A percentile compares a stretch with the other conserved stretches of the same genome.
Conservation (phyloP, 371 early-diverging fungal genomes). For the Syncephalis plumigaleata region DNA sequence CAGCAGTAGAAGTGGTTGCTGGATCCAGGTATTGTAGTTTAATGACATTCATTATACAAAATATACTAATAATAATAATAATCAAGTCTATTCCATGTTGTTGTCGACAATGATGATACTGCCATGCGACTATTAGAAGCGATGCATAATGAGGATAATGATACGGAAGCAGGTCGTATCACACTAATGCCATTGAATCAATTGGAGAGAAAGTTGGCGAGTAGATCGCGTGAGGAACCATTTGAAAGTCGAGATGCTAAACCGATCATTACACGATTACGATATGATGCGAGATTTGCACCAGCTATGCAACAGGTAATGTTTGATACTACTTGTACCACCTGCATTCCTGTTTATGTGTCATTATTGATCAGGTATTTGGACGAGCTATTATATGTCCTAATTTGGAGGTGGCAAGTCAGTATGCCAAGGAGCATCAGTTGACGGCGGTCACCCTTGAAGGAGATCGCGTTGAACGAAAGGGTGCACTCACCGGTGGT, state of each 20-base stretch:
- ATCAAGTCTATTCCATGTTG: constrained; percentile 94
- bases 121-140: constrained; percentile 62
- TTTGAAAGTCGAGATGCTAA: constrained; percentile 64
- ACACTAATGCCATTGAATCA: constrained; percentile 97
- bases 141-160: constrained; percentile 20
- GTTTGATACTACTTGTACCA: not conserved
- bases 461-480: constrained; percentile 82
- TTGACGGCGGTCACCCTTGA: constrained; percentile 81
- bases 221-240: constrained; percentile 21
- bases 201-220: constrained; percentile 19
- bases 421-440: constrained; percentile 52
- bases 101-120: constrained; percentile 88
- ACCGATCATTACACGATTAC: constrained; percentile 59
- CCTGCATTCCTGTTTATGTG: too few relatives aligned
- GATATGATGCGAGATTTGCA: constrained; percentile 40
- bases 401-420: constrained; percentile 66
- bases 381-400: constrained; percentile 79
- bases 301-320: constrained; percentile 57
- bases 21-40: constrained; percentile 36
- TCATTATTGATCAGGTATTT: constrained; percentile 37
- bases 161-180: constrained; percentile 53
- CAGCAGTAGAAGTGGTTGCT: constrained; percentile 84
- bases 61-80: too few relatives aligned
- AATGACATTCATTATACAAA: not conserved
- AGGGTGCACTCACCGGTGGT: constrained; percentile 90